These are phyloP conservation scores for Parafenestella ontariensis DNA, from an alignment of 2,329 filamentous ascomycete genomes.

Conservation along the genomic window DNA sequence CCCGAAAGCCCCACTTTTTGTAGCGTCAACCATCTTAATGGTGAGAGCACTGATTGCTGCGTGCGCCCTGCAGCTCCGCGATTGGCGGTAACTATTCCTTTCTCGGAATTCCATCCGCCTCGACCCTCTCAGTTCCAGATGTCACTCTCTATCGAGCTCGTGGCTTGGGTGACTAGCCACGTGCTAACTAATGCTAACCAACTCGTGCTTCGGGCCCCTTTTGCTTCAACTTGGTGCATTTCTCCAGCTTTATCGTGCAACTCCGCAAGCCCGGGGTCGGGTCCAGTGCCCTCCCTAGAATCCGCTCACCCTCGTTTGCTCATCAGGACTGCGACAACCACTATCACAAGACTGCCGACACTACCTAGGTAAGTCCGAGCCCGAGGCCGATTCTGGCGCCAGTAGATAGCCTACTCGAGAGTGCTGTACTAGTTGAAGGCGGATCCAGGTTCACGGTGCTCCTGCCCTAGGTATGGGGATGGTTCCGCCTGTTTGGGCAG, in stretches of 20 bases:
- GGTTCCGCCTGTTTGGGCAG: conserved; percentile 1
- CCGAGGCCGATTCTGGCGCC: conserved; percentile 11
- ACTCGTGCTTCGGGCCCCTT: neutral
- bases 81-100: too few species aligned
- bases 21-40: too few species aligned
- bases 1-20: too few species aligned
- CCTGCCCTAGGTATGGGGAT: neutral
- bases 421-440: too few species aligned
- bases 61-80: too few species aligned
- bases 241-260: neutral
- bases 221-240: neutral
- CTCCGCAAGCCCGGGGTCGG: neutral
- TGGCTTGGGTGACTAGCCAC: neutral
- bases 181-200: neutral
- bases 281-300: neutral
- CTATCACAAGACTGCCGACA: conserved; percentile 1
- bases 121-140: neutral
- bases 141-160: neutral
- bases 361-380: conserved; percentile 7
- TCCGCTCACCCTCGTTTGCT: neutral
- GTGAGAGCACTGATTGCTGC: too few species aligned
- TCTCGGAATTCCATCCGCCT: neutral
- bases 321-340: conserved; percentile 1
- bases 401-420: neutral
- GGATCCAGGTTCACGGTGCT: neutral